These are phyloP conservation scores for Rhodomyrtus psidioides DNA, from an alignment of 441 rosid species.

Conservation along the genomic window DNA sequence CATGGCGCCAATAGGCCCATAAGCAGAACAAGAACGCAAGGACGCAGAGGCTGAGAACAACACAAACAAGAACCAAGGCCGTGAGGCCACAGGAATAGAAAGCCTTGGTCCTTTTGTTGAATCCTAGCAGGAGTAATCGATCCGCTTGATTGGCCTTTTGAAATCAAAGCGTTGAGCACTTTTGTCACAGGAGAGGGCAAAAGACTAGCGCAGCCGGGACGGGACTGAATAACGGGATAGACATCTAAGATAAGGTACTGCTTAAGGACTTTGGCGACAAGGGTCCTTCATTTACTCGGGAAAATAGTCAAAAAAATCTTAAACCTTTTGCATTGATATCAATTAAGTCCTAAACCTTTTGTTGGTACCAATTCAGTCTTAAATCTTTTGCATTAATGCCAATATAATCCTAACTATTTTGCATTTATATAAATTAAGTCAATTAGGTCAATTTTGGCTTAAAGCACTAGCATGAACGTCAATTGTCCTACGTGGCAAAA, in stretches of 20 bases:
- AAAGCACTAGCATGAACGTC: no score
- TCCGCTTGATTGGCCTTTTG: not conserved
- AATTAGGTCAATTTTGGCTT: no score
- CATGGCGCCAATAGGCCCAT: not conserved
- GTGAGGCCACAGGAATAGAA: not conserved
- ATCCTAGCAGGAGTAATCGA: not conserved
- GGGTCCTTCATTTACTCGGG: not conserved
- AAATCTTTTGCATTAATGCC: no score
- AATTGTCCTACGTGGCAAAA: no score
- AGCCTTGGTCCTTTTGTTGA: not conserved
- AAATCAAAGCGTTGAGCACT: not conserved
- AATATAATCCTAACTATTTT: no score
- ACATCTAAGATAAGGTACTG: not conserved
- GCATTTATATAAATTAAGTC: no score
- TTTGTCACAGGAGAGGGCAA: not conserved
- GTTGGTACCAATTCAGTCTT: no score
- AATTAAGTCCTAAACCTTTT: no score
- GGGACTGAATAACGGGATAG: not conserved
- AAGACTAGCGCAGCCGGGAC: not conserved
- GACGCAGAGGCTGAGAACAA: not conserved
- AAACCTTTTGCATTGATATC: no score
- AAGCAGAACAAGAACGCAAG: not conserved
- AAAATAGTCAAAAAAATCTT: no score
- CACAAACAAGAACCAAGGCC: not conserved
- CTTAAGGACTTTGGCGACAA: not conserved